These are phyloP conservation scores for Cunninghamia lanceolata DNA, from an alignment of 75 land plant genomes.

Conservation along the genomic window DNA sequence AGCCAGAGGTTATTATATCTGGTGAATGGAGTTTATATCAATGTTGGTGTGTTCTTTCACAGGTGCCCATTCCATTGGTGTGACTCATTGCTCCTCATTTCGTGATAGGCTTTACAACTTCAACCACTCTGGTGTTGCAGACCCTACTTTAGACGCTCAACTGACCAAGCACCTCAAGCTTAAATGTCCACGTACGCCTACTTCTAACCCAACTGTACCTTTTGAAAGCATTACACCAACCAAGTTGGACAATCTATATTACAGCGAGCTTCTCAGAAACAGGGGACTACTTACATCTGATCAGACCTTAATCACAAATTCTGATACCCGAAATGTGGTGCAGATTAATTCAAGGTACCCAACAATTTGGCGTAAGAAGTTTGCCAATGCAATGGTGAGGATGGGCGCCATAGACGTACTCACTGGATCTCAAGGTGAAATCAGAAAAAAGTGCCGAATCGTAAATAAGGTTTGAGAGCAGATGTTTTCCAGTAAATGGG, in stretches of 20 bases:
- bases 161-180: background rate
- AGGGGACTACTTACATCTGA: no score
- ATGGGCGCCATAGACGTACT: conserved; percentile 16
- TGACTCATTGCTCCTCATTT: conserved; percentile 45
- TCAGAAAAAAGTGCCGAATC: conserved; percentile 8
- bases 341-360: background rate
- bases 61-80: conserved; percentile 64
- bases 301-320: background rate
- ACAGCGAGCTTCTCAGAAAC: no score
- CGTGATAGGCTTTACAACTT: conserved; percentile 34
- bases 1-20: no score
- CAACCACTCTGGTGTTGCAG: conserved; percentile 6
- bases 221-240: conserved; percentile 12
- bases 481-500: no score
- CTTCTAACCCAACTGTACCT: background rate
- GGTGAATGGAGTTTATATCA: background rate
- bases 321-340: background rate
- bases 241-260: no score
- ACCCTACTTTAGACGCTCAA: conserved; percentile 29
- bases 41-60: conserved; percentile 11
- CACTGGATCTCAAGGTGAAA: conserved; percentile 17
- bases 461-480: background rate
- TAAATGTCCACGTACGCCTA: background rate
- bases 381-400: conserved; percentile 19
- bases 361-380: background rate